Base-by-base conservation (phyloP, 352 stramenopile species). In the Phytopythium aichiense region DNA sequence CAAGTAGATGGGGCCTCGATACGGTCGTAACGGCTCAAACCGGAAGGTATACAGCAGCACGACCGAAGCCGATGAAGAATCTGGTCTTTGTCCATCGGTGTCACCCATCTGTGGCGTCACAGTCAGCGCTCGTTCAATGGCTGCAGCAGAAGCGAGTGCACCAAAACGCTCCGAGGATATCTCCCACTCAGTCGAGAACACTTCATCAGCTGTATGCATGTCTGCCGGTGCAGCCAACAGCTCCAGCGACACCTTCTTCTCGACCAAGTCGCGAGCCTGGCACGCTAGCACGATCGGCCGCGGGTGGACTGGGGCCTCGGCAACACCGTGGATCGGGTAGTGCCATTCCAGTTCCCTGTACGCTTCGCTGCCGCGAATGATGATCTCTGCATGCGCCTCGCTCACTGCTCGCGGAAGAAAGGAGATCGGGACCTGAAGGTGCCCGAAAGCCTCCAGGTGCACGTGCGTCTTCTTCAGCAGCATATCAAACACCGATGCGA, bases 401-500 rank as follows among this genome's bases (percentile, higher is more conserved):
- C 77, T 87, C 15, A 93, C 86, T 43, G 62, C 78, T 40, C 78
- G 73, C 25, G 94, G 94, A 4, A 88, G 56, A 64, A 98, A 98
- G 7, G 77, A 92, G 40, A 98, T 93, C 2, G 94, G 92, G 1
- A 98, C 79, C 61, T 98, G 92, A 13, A 97, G 57, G 3, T 81
- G 71, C 0, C 72, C 72, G 63, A 97, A 97, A 13, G 86, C 80
- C 30, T 93, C 77, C 2, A 98, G 71, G n/a, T 88, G 65, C 1
- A 98, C 72, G 13, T 77, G 75, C 2, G 60, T 68, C 56, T 86
- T 89, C 56, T 90, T 93, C 18, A 94, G 69, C 0, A 93, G 64
- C 57, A 95, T 84, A 37, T 89, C 76, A 59, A 95, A 95, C 46
- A 8, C 53, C 15, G 22, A 49, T 52, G 56, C 8, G 25, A 42